phyloP scores from a whole-genome alignment of 768 basidiomycete species.

The Calocybe indica region DNA sequence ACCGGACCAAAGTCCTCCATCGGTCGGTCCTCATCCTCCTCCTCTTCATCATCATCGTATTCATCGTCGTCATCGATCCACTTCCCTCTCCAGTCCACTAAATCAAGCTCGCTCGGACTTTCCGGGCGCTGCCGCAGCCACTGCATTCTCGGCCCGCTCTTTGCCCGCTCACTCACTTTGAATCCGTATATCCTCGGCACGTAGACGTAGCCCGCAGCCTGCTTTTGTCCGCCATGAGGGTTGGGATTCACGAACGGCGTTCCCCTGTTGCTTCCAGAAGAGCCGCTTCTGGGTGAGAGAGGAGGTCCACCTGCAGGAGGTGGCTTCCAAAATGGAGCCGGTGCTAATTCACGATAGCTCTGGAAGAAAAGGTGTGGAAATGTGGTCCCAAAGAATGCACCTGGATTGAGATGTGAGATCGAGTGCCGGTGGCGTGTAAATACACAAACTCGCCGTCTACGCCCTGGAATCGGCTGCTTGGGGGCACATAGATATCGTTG shows the following conservation, averaged over 20 bases:
- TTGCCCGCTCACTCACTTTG: slow-evolving; percentile 92
- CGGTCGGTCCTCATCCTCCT: slow-evolving; percentile 61
- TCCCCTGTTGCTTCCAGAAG: slow-evolving; percentile 41
- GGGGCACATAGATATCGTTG: slow-evolving; percentile 93
- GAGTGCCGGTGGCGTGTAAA: neutral
- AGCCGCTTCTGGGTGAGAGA: slow-evolving; percentile 47
- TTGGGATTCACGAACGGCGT: slow-evolving; percentile 83
- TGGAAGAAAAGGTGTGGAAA: slow-evolving; percentile 98
- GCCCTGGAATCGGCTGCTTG: slow-evolving; percentile 90
- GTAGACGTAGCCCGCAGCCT: slow-evolving; percentile 82
- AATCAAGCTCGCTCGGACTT: slow-evolving; percentile 71
- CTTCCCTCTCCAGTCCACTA: slow-evolving; percentile 85
- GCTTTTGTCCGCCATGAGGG: slow-evolving; percentile 84
- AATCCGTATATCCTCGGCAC: slow-evolving; percentile 94
- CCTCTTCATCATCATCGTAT: slow-evolving; percentile 63
- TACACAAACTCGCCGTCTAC: slow-evolving; percentile 72
- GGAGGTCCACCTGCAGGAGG: slow-evolving; percentile 51
- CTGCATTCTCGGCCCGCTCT: slow-evolving; percentile 93
- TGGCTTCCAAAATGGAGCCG: slow-evolving; percentile 89
- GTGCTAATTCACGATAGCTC: slow-evolving; percentile 91
- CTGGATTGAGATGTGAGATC: slow-evolving; percentile 31
- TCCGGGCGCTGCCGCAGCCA: slow-evolving; percentile 91
- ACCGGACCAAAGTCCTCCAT: slow-evolving; percentile 90
- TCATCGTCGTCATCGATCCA: slow-evolving; percentile 71
- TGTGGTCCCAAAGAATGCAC: slow-evolving; percentile 99